These are phyloP conservation scores for Cercospora sp. DNA, from an alignment of 2,329 filamentous ascomycete genomes.

Conservation along the genomic window DNA sequence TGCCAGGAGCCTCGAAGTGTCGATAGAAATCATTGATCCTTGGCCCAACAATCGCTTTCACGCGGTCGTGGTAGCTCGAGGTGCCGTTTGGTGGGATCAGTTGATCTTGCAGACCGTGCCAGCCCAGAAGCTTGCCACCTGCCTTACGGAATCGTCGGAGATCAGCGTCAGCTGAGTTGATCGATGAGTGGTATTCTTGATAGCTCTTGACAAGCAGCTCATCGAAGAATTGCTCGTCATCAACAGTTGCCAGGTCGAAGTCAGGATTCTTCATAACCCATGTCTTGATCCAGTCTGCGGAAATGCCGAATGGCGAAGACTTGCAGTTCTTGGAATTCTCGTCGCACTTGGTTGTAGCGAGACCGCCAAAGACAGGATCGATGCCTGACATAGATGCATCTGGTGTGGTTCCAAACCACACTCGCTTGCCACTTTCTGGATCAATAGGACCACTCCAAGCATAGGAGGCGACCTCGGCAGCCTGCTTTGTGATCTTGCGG, in stretches of 20 bases:
- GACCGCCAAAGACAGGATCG: conserved; percentile 25
- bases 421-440: conserved; percentile 18
- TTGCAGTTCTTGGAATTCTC: conserved; percentile 28
- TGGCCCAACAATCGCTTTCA: conserved; percentile 21
- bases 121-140: conserved; percentile 45
- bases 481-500: conserved; percentile 32
- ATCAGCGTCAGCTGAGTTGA: conserved; percentile 42
- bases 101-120: conserved; percentile 43
- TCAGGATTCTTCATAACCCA: conserved; percentile 37
- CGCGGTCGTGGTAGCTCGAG: conserved; percentile 39
- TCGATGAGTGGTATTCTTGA: conserved; percentile 36
- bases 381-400: conserved; percentile 27
- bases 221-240: conserved; percentile 24
- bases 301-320: conserved; percentile 35
- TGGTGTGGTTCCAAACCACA: conserved; percentile 35
- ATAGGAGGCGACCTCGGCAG: conserved; percentile 36
- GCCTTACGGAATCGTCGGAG: conserved; percentile 38
- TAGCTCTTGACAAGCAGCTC: conserved; percentile 19
- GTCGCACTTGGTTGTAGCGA: conserved; percentile 36
- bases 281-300: conserved; percentile 39
- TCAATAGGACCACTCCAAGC: conserved; percentile 39
- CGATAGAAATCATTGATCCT: conserved; percentile 38
- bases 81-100: conserved; percentile 41
- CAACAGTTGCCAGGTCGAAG: conserved; percentile 24
- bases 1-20: conserved; percentile 42